phyloP scores from a whole-genome alignment of 2,329 filamentous ascomycete genomes.

The Pyricularia pennisetigena region DNA sequence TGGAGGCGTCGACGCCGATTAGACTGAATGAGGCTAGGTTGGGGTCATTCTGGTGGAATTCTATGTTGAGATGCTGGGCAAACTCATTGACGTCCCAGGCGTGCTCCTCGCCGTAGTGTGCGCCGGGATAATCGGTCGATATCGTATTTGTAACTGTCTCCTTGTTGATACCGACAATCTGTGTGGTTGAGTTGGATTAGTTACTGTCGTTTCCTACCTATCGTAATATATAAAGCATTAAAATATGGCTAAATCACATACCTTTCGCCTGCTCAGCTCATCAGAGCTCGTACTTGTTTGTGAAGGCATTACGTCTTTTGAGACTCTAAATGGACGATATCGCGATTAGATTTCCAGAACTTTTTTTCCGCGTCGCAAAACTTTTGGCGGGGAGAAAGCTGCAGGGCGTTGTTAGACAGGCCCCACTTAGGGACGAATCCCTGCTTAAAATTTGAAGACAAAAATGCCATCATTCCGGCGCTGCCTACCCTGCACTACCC shows the following conservation, averaged over 20 bases:
- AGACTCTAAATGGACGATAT: background rate
- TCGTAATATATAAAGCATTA: background rate
- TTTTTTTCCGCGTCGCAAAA: constrained; percentile 4
- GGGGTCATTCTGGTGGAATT: constrained; percentile 75
- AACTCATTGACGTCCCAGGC: constrained; percentile 36
- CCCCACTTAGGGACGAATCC: background rate
- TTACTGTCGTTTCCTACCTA: background rate
- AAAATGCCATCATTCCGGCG: background rate
- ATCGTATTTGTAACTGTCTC: constrained; percentile 86
- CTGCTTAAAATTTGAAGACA: background rate
- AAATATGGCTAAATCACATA: constrained; percentile 20
- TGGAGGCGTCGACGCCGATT: constrained; percentile 79
- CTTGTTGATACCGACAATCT: constrained; percentile 79
- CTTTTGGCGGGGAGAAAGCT: constrained; percentile 3
- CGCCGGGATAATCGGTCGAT: constrained; percentile 85
- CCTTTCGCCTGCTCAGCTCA: constrained; percentile 53
- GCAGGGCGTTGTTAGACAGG: background rate
- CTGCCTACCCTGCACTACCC: background rate
- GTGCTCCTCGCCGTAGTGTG: constrained; percentile 76
- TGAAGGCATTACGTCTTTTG: constrained; percentile 12
- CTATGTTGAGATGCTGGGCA: constrained; percentile 35
- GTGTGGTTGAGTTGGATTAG: background rate
- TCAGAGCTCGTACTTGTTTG: constrained; percentile 36
- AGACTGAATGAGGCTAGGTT: constrained; percentile 82
- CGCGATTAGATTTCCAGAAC: background rate